Evolutionary conservation across 495 filamentous ascomycete genomes (phyloP), one percentile per base, ranked within the genome.

Genomic region (Podospora anserina): DNA sequence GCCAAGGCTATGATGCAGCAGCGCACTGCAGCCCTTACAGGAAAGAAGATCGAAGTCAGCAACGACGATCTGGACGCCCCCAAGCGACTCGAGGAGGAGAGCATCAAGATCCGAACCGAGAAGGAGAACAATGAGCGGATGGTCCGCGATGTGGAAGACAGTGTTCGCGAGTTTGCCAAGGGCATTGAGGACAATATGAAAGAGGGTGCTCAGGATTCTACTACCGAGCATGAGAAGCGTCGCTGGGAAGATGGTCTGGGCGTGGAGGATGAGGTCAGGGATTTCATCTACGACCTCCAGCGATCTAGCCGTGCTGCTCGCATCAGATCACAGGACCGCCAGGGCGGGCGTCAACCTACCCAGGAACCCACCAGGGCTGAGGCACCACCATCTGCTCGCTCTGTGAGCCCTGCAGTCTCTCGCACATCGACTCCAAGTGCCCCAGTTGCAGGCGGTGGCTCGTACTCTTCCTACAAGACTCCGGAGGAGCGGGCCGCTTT

Each of bases 1-100:
- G 94, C 96, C 39, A 96, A 92, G 78, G 94, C 94, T 54, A 95
- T 97, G 87, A 97, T 99, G 95, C 94, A 98, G 81, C 93, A 97
- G 69, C 90, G 94, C 56, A 91, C 94, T 71, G 96, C 96, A 62
- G 94, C 94, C 53, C 81, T 99, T 71, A 91, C 93, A 58, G 96
- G 96, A 53, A 90, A 88, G 75, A 91, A 92, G 70, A 79, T 89
- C 28, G 86, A 89, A 23, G 78, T 83, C 13, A 81, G 79, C 61
- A 85, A 86, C 53, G 88, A 92, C 67, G 91, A 93, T 74, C 84
- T 88, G 5, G 91, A 87, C 66, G 92, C 92, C 11, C 89, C 93
- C 53, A 91, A 92, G 78, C 86, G 91, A 15, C 76, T 97, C 32
- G 94, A 97, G 74, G 90, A 94, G 64, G 95, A 99, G 78, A 95